phyloP scores from a whole-genome alignment of 106 monocot species.

The Narthecium ossifragum region DNA sequence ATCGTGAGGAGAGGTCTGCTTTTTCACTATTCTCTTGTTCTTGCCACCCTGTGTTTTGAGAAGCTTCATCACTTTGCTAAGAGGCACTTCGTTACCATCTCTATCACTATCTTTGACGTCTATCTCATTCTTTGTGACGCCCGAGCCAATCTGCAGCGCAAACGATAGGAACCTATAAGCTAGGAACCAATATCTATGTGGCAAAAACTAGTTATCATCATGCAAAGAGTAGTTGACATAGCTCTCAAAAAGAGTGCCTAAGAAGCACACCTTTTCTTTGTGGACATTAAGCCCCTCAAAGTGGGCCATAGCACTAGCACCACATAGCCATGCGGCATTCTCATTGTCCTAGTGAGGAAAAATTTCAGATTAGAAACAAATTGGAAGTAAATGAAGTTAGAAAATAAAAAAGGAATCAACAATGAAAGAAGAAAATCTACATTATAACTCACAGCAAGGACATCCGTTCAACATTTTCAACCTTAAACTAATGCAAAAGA shows the following conservation, averaged over 20 bases:
- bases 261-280: conserved; percentile 30
- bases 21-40: conserved; percentile 59
- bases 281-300: conserved; percentile 66
- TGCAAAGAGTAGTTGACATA: background rate
- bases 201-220: background rate
- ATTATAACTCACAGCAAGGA: background rate
- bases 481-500: too few species aligned
- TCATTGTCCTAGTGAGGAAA: conserved; percentile 28
- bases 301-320: conserved; percentile 52
- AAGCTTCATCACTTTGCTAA: conserved; percentile 77
- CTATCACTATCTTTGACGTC: conserved; percentile 36
- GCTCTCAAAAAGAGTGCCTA: background rate
- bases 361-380: background rate
- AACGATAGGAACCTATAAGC: background rate
- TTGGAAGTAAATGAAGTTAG: background rate
- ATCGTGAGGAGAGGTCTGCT: conserved; percentile 15
- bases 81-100: conserved; percentile 70
- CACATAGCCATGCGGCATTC: conserved; percentile 29
- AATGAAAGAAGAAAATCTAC: background rate
- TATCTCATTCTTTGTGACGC: conserved; percentile 30
- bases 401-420: background rate
- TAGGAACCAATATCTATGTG: background rate
- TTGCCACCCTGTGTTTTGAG: conserved; percentile 63
- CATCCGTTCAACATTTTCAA: background rate
- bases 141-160: conserved; percentile 27